Evolutionary conservation across 345 rosid species (phyloP).

Genomic region (Brassica juncea): DNA sequence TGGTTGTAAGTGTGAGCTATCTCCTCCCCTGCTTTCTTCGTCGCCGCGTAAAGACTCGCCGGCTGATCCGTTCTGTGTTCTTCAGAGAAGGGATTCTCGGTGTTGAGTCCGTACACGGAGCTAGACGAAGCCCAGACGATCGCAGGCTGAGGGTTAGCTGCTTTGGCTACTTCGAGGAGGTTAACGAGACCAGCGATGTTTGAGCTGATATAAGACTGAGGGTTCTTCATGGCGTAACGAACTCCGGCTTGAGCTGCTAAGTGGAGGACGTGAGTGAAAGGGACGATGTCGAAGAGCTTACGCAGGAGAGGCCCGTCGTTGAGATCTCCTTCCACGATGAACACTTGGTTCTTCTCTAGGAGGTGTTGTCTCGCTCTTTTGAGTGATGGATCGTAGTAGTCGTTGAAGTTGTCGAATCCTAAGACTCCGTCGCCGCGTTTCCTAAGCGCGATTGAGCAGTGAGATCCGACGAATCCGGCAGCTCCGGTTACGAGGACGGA

Average conservation of each 20-base stretch:
- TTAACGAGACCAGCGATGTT: slow-evolving; percentile 81
- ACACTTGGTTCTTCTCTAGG: slow-evolving; percentile 56
- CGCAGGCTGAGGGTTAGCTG: slow-evolving; percentile 75
- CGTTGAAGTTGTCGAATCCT: slow-evolving; percentile 77
- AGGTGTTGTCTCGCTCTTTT: slow-evolving; percentile 66
- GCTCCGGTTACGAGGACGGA: slow-evolving; percentile 85
- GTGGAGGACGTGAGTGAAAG: slow-evolving; percentile 85
- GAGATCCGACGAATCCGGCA: slow-evolving; percentile 75
- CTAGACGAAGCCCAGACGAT: slow-evolving; percentile 89
- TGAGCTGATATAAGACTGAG: slow-evolving; percentile 73
- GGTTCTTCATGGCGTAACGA: slow-evolving; percentile 89
- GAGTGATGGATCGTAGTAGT: slow-evolving; percentile 73
- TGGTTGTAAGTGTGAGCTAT: slow-evolving; percentile 87
- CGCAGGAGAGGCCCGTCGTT: slow-evolving; percentile 61
- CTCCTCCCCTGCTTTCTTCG: slow-evolving; percentile 84
- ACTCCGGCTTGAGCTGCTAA: slow-evolving; percentile 93
- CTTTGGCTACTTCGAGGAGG: slow-evolving; percentile 70
- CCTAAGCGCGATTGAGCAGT: slow-evolving; percentile 67
- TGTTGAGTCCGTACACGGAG: slow-evolving; percentile 89
- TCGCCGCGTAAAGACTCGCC: slow-evolving; percentile 86
- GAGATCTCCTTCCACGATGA: slow-evolving; percentile 75
- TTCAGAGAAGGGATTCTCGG: slow-evolving; percentile 81
- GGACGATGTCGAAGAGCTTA: slow-evolving; percentile 76
- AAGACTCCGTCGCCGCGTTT: slow-evolving; percentile 87
- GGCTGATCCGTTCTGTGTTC: slow-evolving; percentile 74